Percentiles rank a stretch among this genome's conserved stretches.
Evolutionary conservation across 2,329 filamentous ascomycete genomes (phyloP).

Genomic region (Pseudogymnoascus sp.): DNA sequence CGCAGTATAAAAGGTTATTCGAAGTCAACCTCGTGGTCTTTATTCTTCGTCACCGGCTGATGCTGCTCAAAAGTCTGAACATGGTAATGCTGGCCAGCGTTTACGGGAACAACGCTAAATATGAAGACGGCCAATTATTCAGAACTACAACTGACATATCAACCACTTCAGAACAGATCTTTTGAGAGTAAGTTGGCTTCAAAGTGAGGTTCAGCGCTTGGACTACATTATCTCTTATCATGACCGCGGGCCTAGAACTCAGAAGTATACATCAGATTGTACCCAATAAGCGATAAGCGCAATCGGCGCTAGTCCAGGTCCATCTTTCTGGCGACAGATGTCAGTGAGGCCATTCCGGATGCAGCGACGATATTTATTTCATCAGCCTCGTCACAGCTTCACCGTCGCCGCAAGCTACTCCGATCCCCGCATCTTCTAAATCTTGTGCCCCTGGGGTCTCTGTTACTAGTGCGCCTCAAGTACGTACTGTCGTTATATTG

Average conservation of each 20-base stretch:
- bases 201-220: neutral
- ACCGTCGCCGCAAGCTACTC: neutral
- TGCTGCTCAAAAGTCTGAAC: neutral
- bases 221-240: neutral
- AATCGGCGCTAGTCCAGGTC: slow-evolving; percentile 6
- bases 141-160: neutral
- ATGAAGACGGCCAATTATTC: neutral
- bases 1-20: neutral
- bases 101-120: neutral
- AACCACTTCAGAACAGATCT: neutral
- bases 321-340: slow-evolving; percentile 6
- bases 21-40: neutral
- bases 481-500: neutral
- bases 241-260: neutral
- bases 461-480: neutral
- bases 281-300: slow-evolving; percentile 9
- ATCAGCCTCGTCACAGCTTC: slow-evolving; percentile 1
- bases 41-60: too few species aligned
- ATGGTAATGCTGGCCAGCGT: neutral
- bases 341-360: slow-evolving; percentile 6
- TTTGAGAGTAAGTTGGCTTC: neutral
- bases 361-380: slow-evolving; percentile 6
- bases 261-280: neutral
- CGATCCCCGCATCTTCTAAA: neutral
- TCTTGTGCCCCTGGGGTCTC: neutral